Evolutionary conservation across 495 filamentous ascomycete genomes (phyloP), one percentile per base, ranked within the genome.

Genomic region (Rostrohypoxylon terebratum): DNA sequence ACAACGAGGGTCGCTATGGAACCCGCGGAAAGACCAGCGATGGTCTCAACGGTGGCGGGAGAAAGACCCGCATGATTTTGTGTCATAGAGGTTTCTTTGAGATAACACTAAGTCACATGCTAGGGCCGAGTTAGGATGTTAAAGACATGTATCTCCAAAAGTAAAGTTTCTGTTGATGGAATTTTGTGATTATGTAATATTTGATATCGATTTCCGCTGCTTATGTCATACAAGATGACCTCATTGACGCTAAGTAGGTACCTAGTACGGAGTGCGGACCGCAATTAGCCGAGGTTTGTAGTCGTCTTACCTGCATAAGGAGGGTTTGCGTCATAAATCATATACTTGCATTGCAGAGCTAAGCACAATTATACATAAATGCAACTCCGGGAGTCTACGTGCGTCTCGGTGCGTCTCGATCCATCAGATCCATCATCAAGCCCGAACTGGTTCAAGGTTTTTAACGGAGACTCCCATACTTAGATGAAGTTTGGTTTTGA

Each of bases 11-110:
- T 97, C 16, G 93, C 90, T 69, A 92, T 88, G 69, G 94, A 85
- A 44, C 96, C 96, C 60, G 95, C 95, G 57, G 90, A 90, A 79
- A 99, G 91, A 68, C 96, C 96, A 50, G 95, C 93, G 81, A 96
- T 85, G 77, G 90, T 89, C 87, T 99, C 96, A 81, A 97, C 89
- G 76, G 93, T 80, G 79, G 92, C 91, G 82, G 90, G 89, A 67
- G 92, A 90, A 66, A 92, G 84, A 69, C 81, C 79, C 75, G 78
- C 83, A 81, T 83, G 65, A 38, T 78, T 80, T 73, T 78, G 72
- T 77, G 80, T 80, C 83, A 85, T 85, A 74, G 63, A 73, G 72
- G 77, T 64, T 38, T 47, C 21, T 21, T 40, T 45, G 28, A 3
- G 7, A 51, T 16, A 45, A 21, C 25, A n/a, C 11, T 14, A 44